These are phyloP conservation scores for Penicillium sp. DNA, from an alignment of 2,329 filamentous ascomycete species.

Conservation along the genomic window DNA sequence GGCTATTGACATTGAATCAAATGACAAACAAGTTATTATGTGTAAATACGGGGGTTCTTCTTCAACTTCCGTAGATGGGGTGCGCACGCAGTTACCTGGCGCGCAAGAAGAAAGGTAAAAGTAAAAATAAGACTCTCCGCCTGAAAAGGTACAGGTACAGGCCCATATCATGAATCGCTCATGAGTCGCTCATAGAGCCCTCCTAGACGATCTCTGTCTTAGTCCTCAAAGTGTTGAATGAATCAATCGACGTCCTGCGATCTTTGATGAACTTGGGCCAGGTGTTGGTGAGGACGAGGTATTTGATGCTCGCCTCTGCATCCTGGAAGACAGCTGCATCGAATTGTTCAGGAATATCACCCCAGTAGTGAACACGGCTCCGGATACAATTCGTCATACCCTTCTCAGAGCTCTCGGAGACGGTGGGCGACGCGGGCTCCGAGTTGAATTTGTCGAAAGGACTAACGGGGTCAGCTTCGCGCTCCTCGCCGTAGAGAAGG, in stretches of 20 bases:
- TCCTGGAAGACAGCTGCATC: constrained; percentile 60
- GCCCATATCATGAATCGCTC: neutral
- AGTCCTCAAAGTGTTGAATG: constrained; percentile 3
- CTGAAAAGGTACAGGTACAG: neutral
- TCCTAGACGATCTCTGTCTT: constrained; percentile 5
- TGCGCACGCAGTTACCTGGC: neutral
- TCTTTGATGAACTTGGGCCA: constrained; percentile 55
- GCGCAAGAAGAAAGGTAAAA: neutral
- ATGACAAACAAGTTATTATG: neutral
- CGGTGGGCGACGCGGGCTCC: constrained; percentile 28
- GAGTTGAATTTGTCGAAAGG: constrained; percentile 39
- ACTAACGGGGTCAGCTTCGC: constrained; percentile 45
- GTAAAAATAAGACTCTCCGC: neutral
- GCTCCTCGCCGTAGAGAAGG: constrained; percentile 48
- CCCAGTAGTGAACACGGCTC: constrained; percentile 38
- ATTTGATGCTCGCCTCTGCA: constrained; percentile 65
- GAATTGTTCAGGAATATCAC: constrained; percentile 52
- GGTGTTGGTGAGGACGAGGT: constrained; percentile 69
- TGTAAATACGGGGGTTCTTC: constrained; percentile 3
- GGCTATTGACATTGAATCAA: constrained; percentile 3
- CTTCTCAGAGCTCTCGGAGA: constrained; percentile 27
- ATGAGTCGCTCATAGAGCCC: neutral
- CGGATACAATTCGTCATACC: constrained; percentile 29
- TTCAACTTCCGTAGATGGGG: constrained; percentile 4
- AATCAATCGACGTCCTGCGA: constrained; percentile 11